Evolutionary conservation across 352 stramenopile genomes (phyloP).

Genomic region (Phytophthora podocarpi): DNA sequence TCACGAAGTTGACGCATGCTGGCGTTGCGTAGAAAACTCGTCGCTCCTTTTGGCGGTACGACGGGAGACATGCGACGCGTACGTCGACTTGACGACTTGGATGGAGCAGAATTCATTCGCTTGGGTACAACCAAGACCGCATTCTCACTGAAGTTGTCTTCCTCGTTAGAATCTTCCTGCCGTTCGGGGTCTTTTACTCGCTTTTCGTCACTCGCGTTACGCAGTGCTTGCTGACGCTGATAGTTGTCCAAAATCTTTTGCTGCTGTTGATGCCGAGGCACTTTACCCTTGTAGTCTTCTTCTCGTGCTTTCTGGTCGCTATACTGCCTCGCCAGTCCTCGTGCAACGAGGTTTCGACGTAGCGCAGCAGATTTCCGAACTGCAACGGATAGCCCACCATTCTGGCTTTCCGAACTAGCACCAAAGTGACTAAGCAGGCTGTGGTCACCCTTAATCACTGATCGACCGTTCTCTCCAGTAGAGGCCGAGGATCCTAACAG

Average conservation of each 20-base stretch:
- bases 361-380: slow-evolving; percentile 21
- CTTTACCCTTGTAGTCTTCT: slow-evolving; percentile 25
- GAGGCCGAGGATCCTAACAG: slow-evolving; percentile 19
- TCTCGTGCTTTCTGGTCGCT: slow-evolving; percentile 38
- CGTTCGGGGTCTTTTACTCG: not conserved
- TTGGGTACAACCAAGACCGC: slow-evolving; percentile 21
- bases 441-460: slow-evolving; percentile 30
- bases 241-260: slow-evolving; percentile 37
- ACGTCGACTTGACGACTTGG: not conserved
- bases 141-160: slow-evolving; percentile 19
- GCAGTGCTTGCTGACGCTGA: slow-evolving; percentile 18
- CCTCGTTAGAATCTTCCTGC: slow-evolving; percentile 10
- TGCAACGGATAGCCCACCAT: not conserved
- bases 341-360: slow-evolving; percentile 36
- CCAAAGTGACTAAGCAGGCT: slow-evolving; percentile 31
- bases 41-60: slow-evolving; percentile 18
- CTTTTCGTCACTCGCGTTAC: not conserved
- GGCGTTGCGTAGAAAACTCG: slow-evolving; percentile 21
- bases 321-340: slow-evolving; percentile 37
- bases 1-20: slow-evolving; percentile 30
- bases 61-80: slow-evolving; percentile 16
- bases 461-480: slow-evolving; percentile 10
- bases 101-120: slow-evolving; percentile 16
- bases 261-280: slow-evolving; percentile 33
- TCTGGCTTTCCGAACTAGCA: not conserved